These are phyloP conservation scores for Cryptococcus sp. DNA, from an alignment of 1,284 basidiomycete genomes.

Conservation along the genomic window DNA sequence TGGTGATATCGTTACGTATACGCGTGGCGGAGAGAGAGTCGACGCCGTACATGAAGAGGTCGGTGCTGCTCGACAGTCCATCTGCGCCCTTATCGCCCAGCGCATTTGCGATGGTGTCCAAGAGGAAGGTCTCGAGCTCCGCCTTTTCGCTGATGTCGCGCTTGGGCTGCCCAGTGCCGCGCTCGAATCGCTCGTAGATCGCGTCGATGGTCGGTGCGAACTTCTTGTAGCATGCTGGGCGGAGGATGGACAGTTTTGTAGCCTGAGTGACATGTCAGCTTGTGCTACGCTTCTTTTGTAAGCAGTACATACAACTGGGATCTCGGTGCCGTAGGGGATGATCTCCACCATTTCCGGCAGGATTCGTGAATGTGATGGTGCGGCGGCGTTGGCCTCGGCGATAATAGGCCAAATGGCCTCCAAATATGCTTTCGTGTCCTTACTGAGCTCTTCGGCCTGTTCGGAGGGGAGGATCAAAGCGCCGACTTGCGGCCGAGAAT, in stretches of 20 bases:
- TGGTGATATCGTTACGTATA: constrained; percentile 59
- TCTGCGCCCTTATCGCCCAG: constrained; percentile 47
- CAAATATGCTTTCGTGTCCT: constrained; percentile 51
- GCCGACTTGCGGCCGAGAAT: constrained; percentile 60
- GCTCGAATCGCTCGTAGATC: constrained; percentile 58
- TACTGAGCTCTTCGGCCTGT: constrained; percentile 51
- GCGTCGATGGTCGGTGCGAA: constrained; percentile 59
- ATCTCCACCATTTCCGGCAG: constrained; percentile 60
- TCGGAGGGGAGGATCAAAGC: constrained; percentile 63
- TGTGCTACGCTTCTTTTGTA: no score
- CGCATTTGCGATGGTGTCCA: constrained; percentile 48
- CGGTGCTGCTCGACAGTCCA: constrained; percentile 30
- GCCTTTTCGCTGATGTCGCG: constrained; percentile 29
- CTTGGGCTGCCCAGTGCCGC: constrained; percentile 52
- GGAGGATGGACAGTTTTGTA: constrained; percentile 51
- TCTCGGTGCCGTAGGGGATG: constrained; percentile 53
- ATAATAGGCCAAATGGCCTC: constrained; percentile 58
- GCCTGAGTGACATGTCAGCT: constrained; percentile 26
- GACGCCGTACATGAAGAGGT: constrained; percentile 56
- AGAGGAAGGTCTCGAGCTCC: constrained; percentile 55
- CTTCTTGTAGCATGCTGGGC: constrained; percentile 56
- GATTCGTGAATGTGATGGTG: constrained; percentile 61
- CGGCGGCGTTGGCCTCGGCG: constrained; percentile 58
- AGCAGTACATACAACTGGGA: constrained; percentile 34
- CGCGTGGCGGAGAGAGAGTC: constrained; percentile 63